Percentiles rank a stretch among this genome's conserved stretches.
Evolutionary conservation across 1,284 basidiomycete species (phyloP).

Genomic region (Moniliophthora roreri): DNA sequence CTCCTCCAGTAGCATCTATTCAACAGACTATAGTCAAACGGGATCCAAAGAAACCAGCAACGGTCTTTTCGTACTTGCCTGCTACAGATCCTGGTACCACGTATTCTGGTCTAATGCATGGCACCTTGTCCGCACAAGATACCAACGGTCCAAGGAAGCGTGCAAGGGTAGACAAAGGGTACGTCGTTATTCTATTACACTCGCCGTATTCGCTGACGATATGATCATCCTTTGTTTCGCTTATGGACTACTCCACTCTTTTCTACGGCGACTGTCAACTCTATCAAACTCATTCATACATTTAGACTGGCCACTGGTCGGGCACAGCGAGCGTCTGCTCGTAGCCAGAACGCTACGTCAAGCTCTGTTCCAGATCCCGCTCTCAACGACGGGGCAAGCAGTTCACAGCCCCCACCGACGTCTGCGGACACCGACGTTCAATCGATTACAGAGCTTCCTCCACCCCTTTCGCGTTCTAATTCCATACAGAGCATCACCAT

Average conservation of each 20-base stretch:
- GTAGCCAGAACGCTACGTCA: slow-evolving; percentile 50
- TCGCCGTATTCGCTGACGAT: slow-evolving; percentile 10
- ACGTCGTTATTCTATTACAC: slow-evolving; percentile 32
- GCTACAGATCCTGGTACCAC: slow-evolving; percentile 80
- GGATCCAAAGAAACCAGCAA: slow-evolving; percentile 71
- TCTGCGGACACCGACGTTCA: slow-evolving; percentile 48
- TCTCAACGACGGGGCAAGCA: slow-evolving; percentile 35
- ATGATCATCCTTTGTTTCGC: slow-evolving; percentile 12
- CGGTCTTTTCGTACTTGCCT: slow-evolving; percentile 72
- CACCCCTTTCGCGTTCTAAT: slow-evolving; percentile 56
- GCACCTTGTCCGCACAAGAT: slow-evolving; percentile 57
- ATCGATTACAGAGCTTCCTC: slow-evolving; percentile 42
- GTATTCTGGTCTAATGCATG: slow-evolving; percentile 69
- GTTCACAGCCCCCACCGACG: slow-evolving; percentile 37
- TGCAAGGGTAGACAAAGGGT: slow-evolving; percentile 74
- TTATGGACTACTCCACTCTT: slow-evolving; percentile 17
- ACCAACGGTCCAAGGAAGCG: slow-evolving; percentile 71
- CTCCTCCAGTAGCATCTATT: slow-evolving; percentile 66
- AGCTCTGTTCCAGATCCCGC: slow-evolving; percentile 38
- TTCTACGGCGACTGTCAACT: slow-evolving; percentile 23
- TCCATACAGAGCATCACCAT: slow-evolving; percentile 48
- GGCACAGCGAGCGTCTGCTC: slow-evolving; percentile 74
- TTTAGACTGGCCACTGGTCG: slow-evolving; percentile 57
- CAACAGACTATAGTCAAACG: slow-evolving; percentile 67
- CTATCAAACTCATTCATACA: slow-evolving; percentile 14